phyloP scores from a whole-genome alignment of 352 stramenopile genomes.

The Bremia lactucae region DNA sequence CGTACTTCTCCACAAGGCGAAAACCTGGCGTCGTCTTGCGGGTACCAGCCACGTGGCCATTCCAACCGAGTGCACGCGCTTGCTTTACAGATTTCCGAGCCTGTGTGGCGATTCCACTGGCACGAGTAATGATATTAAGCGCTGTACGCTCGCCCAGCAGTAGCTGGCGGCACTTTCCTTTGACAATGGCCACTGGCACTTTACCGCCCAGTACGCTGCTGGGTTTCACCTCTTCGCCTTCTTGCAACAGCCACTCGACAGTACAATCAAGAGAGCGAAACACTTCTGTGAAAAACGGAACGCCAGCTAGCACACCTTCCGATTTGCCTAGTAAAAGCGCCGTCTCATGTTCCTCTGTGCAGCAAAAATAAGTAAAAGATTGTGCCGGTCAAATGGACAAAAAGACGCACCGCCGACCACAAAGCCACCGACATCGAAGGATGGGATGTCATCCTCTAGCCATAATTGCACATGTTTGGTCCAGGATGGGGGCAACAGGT shows the following conservation, averaged over 20 bases:
- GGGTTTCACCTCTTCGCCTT: conserved; percentile 52
- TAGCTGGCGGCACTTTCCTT: conserved; percentile 89
- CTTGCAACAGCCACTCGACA: conserved; percentile 85
- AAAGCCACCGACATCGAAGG: conserved; percentile 95
- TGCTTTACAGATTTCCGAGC: conserved; percentile 54
- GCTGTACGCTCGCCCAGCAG: conserved; percentile 94
- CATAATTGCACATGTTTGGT: conserved; percentile 87
- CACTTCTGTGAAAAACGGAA: conserved; percentile 93
- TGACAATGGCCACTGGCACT: conserved; percentile 89
- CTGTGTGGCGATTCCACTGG: conserved; percentile 91
- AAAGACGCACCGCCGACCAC: conserved; percentile 85
- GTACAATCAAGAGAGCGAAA: conserved; percentile 87
- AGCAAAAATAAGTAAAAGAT: conserved; percentile 6
- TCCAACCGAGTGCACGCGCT: conserved; percentile 70
- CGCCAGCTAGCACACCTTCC: conserved; percentile 88
- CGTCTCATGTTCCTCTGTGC: conserved; percentile 55
- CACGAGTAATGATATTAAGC: conserved; percentile 94
- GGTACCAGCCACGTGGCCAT: conserved; percentile 92
- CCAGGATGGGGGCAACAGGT: conserved; percentile 67
- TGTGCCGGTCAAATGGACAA: background rate
- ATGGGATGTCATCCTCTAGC: conserved; percentile 94
- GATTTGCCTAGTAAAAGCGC: conserved; percentile 90
- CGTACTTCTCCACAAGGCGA: conserved; percentile 98
- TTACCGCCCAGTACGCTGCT: conserved; percentile 48
- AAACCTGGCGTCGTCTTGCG: conserved; percentile 98